Base-by-base conservation (phyloP, 192 early-diverging fungal genomes). In the Coemansia sp. region DNA sequence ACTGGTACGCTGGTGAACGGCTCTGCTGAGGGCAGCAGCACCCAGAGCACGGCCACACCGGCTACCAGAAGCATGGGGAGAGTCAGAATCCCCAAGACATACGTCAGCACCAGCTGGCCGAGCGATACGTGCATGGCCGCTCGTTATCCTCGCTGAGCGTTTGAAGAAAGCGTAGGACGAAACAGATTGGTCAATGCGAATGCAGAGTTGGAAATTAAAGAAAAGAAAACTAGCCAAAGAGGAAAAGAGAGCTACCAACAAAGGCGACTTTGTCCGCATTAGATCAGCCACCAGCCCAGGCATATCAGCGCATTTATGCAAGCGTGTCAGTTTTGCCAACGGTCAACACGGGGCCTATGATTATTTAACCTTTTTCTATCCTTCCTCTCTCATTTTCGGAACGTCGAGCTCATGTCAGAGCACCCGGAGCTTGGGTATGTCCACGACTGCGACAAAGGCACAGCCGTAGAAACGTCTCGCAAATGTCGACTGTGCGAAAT, bases 31-130 rank as follows among this genome's bases (percentile, higher is more conserved):
- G 67, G 67, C 7, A 54, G 49, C 47, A 61, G 67, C 56, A 63
- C 60, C 78, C 73, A 76, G 54, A 82, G 59, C 41, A 67, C 45
- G 25, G 57, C 42, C 17, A 72, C 59, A 3, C 61, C 74, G 6
- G 57, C 64, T 20, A 64, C 59, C 3, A 76, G 42, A 15, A 71
- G 60, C 17, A 43, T 69, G 1, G 79, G 79, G 38, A 82, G 65
- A 1, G 79, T 82, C 51, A 76, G 47, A 32, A 82, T 46, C 59
- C 79, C 79, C 43, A 82, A 61, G 17, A 70, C 42, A 70, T 82
- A 82, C 29, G 70, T 65, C 65, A 73, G 63, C 67, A 73, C 29
- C 61, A 70, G 53, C 38, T 62, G 65, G 45, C 62, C 59, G 53
- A 71, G 35, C 27, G 62, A 56, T 42, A 68, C 63, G 46, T 73